Conservation (phyloP, 2,329 filamentous ascomycete genomes). For the Penicillium sp. region DNA sequence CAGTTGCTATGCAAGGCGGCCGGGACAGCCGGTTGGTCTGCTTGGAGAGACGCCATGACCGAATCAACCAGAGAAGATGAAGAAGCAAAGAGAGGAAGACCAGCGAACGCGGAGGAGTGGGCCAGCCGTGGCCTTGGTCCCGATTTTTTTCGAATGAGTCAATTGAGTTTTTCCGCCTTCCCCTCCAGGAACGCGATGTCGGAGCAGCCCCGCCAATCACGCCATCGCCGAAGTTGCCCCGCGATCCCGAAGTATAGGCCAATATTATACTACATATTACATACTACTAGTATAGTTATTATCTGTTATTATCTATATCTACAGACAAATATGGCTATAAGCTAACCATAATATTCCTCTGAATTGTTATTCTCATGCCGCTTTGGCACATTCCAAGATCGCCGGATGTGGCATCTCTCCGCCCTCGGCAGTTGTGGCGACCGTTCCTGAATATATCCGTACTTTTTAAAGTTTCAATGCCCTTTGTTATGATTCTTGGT, state of each 20-base stretch:
- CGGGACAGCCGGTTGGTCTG: slow-evolving; percentile 12
- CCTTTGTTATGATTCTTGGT: too few species aligned
- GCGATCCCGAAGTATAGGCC: not conserved
- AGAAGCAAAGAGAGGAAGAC: slow-evolving; percentile 12
- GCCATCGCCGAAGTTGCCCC: slow-evolving; percentile 14
- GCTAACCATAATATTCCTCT: too few species aligned
- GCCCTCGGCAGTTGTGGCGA: too few species aligned
- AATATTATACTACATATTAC: not conserved
- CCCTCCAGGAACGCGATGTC: slow-evolving; percentile 24
- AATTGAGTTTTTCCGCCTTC: slow-evolving; percentile 25
- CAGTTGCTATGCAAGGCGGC: slow-evolving; percentile 55
- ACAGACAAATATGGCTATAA: too few species aligned
- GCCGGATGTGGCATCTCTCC: too few species aligned
- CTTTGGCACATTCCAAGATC: too few species aligned
- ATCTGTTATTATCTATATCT: too few species aligned
- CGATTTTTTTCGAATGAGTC: slow-evolving; percentile 18
- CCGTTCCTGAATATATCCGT: too few species aligned
- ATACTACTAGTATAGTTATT: too few species aligned
- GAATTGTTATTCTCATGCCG: too few species aligned
- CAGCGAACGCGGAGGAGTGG: slow-evolving; percentile 31
- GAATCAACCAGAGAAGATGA: slow-evolving; percentile 10
- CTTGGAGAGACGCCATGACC: slow-evolving; percentile 20
- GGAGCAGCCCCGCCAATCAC: slow-evolving; percentile 25
- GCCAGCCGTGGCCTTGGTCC: slow-evolving; percentile 18
- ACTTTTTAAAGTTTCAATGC: too few species aligned